Conservation (phyloP, 2,329 filamentous ascomycete species). For the Alternaria dauci region DNA sequence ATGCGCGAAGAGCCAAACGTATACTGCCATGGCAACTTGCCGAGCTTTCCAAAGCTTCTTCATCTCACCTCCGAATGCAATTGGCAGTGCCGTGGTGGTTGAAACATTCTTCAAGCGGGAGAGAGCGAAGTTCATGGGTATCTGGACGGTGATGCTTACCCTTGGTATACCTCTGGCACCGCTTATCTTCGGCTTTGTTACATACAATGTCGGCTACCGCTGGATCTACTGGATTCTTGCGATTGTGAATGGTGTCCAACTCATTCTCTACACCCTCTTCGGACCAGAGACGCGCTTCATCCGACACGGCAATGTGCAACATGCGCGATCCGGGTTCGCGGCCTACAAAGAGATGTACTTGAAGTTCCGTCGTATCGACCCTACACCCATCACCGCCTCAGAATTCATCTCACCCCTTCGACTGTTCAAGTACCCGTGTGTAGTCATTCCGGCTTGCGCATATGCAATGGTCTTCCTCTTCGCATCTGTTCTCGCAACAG, state of each 20-base stretch:
- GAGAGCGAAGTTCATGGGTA: slow-evolving; percentile 63
- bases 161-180: slow-evolving; percentile 57
- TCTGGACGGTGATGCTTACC: slow-evolving; percentile 65
- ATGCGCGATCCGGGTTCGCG: slow-evolving; percentile 36
- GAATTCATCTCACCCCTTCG: slow-evolving; percentile 64
- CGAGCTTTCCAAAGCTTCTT: slow-evolving; percentile 65
- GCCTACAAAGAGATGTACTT: slow-evolving; percentile 57
- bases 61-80: slow-evolving; percentile 63
- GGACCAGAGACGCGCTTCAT: slow-evolving; percentile 63
- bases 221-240: slow-evolving; percentile 69
- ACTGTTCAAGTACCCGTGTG: slow-evolving; percentile 57
- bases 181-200: slow-evolving; percentile 57
- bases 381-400: slow-evolving; percentile 56
- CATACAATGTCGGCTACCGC: slow-evolving; percentile 61
- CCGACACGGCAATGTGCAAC: slow-evolving; percentile 48
- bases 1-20: slow-evolving; percentile 60
- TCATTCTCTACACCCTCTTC: slow-evolving; percentile 64
- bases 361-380: slow-evolving; percentile 62
- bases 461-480: slow-evolving; percentile 68
- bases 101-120: slow-evolving; percentile 67
- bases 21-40: slow-evolving; percentile 60
- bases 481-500: slow-evolving; percentile 61
- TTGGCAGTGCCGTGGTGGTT: slow-evolving; percentile 66
- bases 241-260: slow-evolving; percentile 65
- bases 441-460: slow-evolving; percentile 61